Percentiles rank a stretch among this genome's conserved stretches.
phyloP scores from a whole-genome alignment of 2,329 filamentous ascomycete genomes.

The Balansia obtecta region DNA sequence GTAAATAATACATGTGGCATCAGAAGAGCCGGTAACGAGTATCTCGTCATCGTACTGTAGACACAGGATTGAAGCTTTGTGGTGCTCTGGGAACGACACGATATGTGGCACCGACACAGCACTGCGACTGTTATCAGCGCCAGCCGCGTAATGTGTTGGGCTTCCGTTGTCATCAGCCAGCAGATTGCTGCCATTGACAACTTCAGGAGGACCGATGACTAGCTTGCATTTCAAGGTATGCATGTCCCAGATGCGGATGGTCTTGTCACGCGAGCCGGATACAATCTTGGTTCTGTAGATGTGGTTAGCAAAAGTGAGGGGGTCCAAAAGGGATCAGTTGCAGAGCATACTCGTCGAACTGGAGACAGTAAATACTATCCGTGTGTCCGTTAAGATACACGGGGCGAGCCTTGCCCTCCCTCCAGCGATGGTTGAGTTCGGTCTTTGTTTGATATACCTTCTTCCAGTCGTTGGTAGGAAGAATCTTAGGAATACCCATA shows the following conservation, averaged over 20 bases:
- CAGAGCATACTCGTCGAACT: slow-evolving; percentile 78
- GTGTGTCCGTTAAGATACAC: slow-evolving; percentile 88
- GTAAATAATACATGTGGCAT: slow-evolving; percentile 85
- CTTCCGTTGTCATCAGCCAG: slow-evolving; percentile 39
- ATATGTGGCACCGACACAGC: slow-evolving; percentile 39
- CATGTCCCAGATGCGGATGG: slow-evolving; percentile 93
- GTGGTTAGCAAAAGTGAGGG: slow-evolving; percentile 2
- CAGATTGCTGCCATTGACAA: slow-evolving; percentile 41
- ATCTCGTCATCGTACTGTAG: slow-evolving; percentile 89
- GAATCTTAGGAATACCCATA: slow-evolving; percentile 41
- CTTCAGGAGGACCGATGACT: slow-evolving; percentile 68
- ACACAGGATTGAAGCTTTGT: slow-evolving; percentile 87
- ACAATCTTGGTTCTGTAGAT: slow-evolving; percentile 74
- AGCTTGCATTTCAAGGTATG: slow-evolving; percentile 74
- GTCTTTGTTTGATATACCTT: slow-evolving; percentile 69
- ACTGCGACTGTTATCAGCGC: slow-evolving; percentile 33
- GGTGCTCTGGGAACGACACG: slow-evolving; percentile 52
- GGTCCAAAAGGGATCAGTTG: neutral
- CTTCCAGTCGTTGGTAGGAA: slow-evolving; percentile 68
- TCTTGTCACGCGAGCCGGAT: slow-evolving; percentile 89
- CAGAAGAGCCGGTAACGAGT: slow-evolving; percentile 89
- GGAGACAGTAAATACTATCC: slow-evolving; percentile 94
- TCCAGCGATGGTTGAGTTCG: slow-evolving; percentile 70
- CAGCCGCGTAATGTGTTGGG: slow-evolving; percentile 42
- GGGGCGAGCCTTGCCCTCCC: slow-evolving; percentile 60